These are phyloP conservation scores for Lepidium campestre DNA, from an alignment of 441 rosid genomes.

Conservation along the genomic window DNA sequence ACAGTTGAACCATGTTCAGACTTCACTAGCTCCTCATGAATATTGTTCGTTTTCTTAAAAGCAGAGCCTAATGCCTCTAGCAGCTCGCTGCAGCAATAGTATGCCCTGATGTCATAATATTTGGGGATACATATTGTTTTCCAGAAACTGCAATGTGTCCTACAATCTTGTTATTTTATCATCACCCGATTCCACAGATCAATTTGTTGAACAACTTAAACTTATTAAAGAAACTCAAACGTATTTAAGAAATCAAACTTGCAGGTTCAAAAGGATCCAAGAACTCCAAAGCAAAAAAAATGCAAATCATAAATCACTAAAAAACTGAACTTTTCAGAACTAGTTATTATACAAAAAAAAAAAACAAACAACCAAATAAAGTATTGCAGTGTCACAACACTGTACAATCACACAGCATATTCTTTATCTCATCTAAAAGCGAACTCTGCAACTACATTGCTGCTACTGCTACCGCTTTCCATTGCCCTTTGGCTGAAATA, in stretches of 20 bases:
- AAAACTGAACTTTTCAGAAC: not conserved
- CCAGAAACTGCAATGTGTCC: no score
- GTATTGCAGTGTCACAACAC: constrained; percentile 6
- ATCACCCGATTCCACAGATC: not conserved
- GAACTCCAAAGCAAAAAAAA: not conserved
- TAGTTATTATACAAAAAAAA: not conserved
- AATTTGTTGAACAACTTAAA: not conserved
- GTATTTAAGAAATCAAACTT: not conserved
- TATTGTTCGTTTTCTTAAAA: constrained; percentile 38
- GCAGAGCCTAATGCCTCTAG: constrained; percentile 80
- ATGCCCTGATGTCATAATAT: constrained; percentile 47
- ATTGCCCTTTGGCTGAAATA: constrained; percentile 62
- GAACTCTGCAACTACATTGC: not conserved
- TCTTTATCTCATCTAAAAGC: not conserved
- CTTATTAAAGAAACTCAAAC: no score
- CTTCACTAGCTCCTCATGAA: constrained; percentile 43
- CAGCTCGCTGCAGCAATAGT: constrained; percentile 68
- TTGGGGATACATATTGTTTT: no score
- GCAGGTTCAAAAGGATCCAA: not conserved
- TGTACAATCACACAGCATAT: constrained; percentile 15
- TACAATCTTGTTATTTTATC: not conserved
- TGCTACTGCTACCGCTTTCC: constrained; percentile 27
- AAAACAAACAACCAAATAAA: not conserved
- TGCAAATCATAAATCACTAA: not conserved
- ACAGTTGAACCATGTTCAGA: constrained; percentile 35